Conservation (phyloP, 2,329 filamentous ascomycete species). For the Arthrobotrys pseudoclavata region DNA sequence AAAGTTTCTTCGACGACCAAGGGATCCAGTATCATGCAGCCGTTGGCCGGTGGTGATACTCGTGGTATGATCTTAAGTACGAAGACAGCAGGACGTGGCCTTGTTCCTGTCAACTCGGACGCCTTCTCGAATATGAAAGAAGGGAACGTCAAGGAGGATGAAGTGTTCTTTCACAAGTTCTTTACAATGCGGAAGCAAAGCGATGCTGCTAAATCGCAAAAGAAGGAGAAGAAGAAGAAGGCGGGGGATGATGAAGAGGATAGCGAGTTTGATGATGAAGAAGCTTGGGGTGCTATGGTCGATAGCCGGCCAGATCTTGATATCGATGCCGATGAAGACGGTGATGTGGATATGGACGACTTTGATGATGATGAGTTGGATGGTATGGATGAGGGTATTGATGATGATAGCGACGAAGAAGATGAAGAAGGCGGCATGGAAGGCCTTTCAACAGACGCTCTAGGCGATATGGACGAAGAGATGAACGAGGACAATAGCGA, state of each 20-base stretch:
- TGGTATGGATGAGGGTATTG: constrained; percentile 68
- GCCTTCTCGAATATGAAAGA: constrained; percentile 91
- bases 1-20: constrained; percentile 77
- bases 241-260: constrained; percentile 69
- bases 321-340: constrained; percentile 73
- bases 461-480: constrained; percentile 70
- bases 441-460: constrained; percentile 63
- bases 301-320: constrained; percentile 83
- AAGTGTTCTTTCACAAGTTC: constrained; percentile 98
- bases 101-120: constrained; percentile 82
- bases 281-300: constrained; percentile 93
- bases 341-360: constrained; percentile 69
- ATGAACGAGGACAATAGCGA: constrained; percentile 65
- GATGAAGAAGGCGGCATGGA: constrained; percentile 64
- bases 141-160: constrained; percentile 89
- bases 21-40: constrained; percentile 96
- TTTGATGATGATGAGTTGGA: constrained; percentile 69
- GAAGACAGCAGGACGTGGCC: constrained; percentile 68
- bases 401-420: constrained; percentile 67
- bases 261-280: constrained; percentile 68
- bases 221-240: constrained; percentile 73
- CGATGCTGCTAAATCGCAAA: constrained; percentile 72
- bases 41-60: constrained; percentile 75
- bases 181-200: constrained; percentile 74
- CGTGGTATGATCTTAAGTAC: constrained; percentile 74